phyloP scores from a whole-genome alignment of 2,329 filamentous ascomycete genomes.

The Exophiala viscosa region DNA sequence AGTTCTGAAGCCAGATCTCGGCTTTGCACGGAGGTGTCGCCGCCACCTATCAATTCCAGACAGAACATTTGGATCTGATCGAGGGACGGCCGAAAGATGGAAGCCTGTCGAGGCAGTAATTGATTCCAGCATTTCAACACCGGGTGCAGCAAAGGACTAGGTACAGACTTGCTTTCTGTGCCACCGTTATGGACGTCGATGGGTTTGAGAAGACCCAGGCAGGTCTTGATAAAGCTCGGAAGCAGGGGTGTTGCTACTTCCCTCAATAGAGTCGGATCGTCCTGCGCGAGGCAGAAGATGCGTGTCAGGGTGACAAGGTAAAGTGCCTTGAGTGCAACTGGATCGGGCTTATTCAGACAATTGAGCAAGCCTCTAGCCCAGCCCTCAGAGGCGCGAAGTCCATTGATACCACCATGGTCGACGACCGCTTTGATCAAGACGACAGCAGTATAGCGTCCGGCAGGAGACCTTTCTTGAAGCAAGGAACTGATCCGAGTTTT shows the following conservation, averaged over 20 bases:
- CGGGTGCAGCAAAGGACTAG: constrained; percentile 56
- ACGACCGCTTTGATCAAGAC: constrained; percentile 75
- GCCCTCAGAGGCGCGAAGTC: constrained; percentile 65
- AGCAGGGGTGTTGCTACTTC: constrained; percentile 85
- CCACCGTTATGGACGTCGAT: constrained; percentile 11
- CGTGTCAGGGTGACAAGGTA: constrained; percentile 72
- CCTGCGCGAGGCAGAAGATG: constrained; percentile 78
- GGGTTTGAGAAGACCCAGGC: constrained; percentile 59
- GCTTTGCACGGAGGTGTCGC: constrained; percentile 51
- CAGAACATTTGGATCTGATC: constrained; percentile 63
- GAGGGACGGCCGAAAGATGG: constrained; percentile 73
- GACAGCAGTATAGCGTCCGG: constrained; percentile 73
- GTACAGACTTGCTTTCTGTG: constrained; percentile 14
- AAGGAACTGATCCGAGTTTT: constrained; percentile 74
- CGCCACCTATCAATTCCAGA: constrained; percentile 58
- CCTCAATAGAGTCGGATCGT: constrained; percentile 75
- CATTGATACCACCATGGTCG: constrained; percentile 70
- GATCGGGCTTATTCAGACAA: constrained; percentile 76
- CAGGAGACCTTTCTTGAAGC: constrained; percentile 68
- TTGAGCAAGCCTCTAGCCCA: constrained; percentile 76
- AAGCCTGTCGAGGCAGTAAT: constrained; percentile 75
- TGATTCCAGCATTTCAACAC: constrained; percentile 68
- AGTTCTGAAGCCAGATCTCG: constrained; percentile 60
- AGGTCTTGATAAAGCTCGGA: constrained; percentile 68
- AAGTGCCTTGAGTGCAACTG: constrained; percentile 69